Evolutionary conservation across 1,139 yeast species (phyloP).

Genomic region (Hyphopichia burtonii): DNA sequence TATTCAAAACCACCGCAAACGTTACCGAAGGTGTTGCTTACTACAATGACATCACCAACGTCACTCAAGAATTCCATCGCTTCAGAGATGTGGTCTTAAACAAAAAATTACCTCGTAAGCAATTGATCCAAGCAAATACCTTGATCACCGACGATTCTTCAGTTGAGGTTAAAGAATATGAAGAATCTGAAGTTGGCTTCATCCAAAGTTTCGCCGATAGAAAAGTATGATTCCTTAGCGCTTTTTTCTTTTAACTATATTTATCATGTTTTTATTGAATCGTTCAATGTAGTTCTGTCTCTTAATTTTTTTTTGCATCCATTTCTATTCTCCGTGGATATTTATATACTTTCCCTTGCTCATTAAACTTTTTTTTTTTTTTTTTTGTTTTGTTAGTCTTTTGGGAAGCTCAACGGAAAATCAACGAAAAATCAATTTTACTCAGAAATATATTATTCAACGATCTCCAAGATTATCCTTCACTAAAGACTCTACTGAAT

Average conservation of each 20-base stretch:
- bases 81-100: conserved; percentile 67
- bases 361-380: neutral
- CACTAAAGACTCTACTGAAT: too few species aligned
- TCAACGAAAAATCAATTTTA: neutral
- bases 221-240: conserved; percentile 22
- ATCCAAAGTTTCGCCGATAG: conserved; percentile 76
- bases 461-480: neutral
- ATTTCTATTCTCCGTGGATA: neutral
- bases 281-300: neutral
- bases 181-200: conserved; percentile 73
- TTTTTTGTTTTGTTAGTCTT: neutral
- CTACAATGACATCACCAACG: conserved; percentile 66
- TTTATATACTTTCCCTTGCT: neutral
- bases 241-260: too few species aligned
- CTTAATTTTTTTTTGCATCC: neutral
- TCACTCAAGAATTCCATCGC: conserved; percentile 58
- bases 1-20: conserved; percentile 77
- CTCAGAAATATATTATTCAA: neutral
- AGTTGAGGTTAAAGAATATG: conserved; percentile 68
- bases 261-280: neutral
- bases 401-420: neutral
- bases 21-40: conserved; percentile 60
- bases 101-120: conserved; percentile 80
- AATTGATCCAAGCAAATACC: conserved; percentile 81
- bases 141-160: conserved; percentile 30